phyloP scores from a whole-genome alignment of 371 early-diverging fungal species.

The Entomophthora muscae region DNA sequence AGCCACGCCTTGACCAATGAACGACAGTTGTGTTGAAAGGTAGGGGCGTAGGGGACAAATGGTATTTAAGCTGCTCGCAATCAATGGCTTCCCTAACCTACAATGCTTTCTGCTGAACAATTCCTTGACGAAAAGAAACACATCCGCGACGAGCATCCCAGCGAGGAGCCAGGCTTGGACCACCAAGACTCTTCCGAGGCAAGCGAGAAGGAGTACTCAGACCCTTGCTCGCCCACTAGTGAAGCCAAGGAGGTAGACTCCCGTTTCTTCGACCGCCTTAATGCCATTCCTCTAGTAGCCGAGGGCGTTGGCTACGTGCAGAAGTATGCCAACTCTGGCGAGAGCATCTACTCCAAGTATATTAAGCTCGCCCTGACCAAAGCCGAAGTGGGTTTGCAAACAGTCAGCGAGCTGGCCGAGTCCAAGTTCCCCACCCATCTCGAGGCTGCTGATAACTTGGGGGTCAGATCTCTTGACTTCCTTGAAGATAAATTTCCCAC shows the following conservation, averaged over 20 bases:
- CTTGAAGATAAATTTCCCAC: slow-evolving; percentile 37
- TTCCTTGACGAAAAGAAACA: not conserved
- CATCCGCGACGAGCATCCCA: not conserved
- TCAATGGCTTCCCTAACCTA: not conserved
- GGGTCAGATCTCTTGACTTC: slow-evolving; percentile 36
- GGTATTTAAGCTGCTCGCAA: not conserved
- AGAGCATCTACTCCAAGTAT: slow-evolving; percentile 22
- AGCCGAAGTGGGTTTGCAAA: not conserved
- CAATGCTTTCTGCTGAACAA: not conserved
- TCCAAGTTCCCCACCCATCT: slow-evolving; percentile 26
- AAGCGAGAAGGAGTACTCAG: not conserved
- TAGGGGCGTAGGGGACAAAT: not conserved
- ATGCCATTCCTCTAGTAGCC: not conserved
- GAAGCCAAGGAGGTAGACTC: not conserved
- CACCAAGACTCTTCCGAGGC: not conserved
- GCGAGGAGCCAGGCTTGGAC: not conserved
- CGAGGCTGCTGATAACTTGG: slow-evolving; percentile 31
- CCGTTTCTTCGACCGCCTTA: slow-evolving; percentile 1
- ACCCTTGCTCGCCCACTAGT: not conserved
- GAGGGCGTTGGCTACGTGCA: slow-evolving; percentile 22
- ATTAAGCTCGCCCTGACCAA: not conserved
- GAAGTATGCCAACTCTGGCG: slow-evolving; percentile 19
- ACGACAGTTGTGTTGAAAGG: not conserved
- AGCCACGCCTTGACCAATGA: not conserved
- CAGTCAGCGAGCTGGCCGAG: slow-evolving; percentile 18